Percentiles rank a stretch among this genome's conserved stretches.
These are phyloP conservation scores for Lentinula sp. DNA, from an alignment of 768 basidiomycete species.

Conservation along the genomic window DNA sequence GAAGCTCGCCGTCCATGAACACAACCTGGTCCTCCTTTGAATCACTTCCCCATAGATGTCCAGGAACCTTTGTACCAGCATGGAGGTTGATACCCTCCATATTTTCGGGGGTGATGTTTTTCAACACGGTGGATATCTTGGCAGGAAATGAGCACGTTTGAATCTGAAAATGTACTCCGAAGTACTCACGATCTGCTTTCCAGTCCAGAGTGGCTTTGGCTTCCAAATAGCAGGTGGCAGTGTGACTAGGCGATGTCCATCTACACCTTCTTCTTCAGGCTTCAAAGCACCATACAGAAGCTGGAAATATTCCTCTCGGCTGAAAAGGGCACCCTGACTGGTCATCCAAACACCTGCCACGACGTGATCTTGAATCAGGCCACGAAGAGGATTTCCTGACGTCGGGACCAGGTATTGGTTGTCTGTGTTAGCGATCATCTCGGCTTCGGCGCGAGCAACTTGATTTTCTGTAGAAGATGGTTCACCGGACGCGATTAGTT, in stretches of 20 bases:
- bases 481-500: neutral
- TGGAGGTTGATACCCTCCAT: conserved; percentile 79
- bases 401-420: conserved; percentile 99
- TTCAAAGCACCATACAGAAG: conserved; percentile 90
- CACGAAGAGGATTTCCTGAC: conserved; percentile 94
- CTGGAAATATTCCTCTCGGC: conserved; percentile 93
- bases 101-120: conserved; percentile 81
- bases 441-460: conserved; percentile 90
- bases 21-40: conserved; percentile 81
- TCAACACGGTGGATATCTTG: conserved; percentile 90
- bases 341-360: conserved; percentile 99
- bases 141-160: neutral
- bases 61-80: conserved; percentile 86
- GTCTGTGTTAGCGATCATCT: conserved; percentile 93
- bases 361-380: conserved; percentile 97
- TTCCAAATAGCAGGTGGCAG: conserved; percentile 91
- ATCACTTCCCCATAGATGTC: conserved; percentile 76
- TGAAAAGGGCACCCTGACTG: conserved; percentile 89
- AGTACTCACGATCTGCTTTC: conserved; percentile 84
- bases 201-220: conserved; percentile 90
- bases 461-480: conserved; percentile 65
- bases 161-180: neutral
- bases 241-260: conserved; percentile 63
- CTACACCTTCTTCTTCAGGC: conserved; percentile 72
- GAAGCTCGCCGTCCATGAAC: conserved; percentile 88